These are phyloP conservation scores for Metarhizium sp. DNA, from an alignment of 2,329 filamentous ascomycete genomes.

Conservation along the genomic window DNA sequence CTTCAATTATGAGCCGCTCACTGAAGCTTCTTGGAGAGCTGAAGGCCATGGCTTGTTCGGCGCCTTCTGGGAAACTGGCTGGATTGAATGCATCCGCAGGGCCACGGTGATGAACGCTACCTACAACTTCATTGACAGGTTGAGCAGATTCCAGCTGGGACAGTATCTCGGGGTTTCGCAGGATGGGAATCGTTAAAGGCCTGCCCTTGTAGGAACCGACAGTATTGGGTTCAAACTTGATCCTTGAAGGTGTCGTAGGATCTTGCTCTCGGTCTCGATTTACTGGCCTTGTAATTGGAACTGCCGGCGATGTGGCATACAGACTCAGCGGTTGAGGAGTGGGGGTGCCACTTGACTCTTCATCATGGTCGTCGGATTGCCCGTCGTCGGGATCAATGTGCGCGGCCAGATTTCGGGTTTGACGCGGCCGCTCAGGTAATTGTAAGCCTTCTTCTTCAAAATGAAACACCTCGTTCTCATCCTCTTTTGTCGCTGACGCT, in stretches of 20 bases:
- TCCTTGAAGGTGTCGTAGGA: conserved; percentile 17
- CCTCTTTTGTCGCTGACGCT: not conserved
- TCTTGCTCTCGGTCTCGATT: conserved; percentile 13
- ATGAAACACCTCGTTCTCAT: conserved; percentile 35
- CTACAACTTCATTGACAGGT: conserved; percentile 41
- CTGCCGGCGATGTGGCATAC: conserved; percentile 35
- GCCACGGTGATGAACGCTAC: conserved; percentile 41
- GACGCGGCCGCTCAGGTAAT: conserved; percentile 10
- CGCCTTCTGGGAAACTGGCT: conserved; percentile 32
- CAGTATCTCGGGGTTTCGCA: conserved; percentile 39
- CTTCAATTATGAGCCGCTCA: conserved; percentile 39
- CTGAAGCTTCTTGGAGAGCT: conserved; percentile 38
- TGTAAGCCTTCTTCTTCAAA: conserved; percentile 31
- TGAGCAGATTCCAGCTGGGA: conserved; percentile 38
- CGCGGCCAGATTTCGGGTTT: not conserved
- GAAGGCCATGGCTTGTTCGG: conserved; percentile 27
- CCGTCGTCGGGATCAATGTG: conserved; percentile 18
- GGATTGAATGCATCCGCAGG: conserved; percentile 37
- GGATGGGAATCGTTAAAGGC: conserved; percentile 41
- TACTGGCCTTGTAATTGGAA: conserved; percentile 21
- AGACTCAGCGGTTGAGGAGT: conserved; percentile 9
- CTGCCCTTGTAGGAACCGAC: conserved; percentile 46
- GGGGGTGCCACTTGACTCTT: not conserved
- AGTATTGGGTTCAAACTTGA: conserved; percentile 29
- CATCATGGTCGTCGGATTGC: conserved; percentile 7